Evolutionary conservation across 2,329 filamentous ascomycete genomes (phyloP), one percentile per base, ranked within the genome.

Genomic region (Huntiella omanensis): DNA sequence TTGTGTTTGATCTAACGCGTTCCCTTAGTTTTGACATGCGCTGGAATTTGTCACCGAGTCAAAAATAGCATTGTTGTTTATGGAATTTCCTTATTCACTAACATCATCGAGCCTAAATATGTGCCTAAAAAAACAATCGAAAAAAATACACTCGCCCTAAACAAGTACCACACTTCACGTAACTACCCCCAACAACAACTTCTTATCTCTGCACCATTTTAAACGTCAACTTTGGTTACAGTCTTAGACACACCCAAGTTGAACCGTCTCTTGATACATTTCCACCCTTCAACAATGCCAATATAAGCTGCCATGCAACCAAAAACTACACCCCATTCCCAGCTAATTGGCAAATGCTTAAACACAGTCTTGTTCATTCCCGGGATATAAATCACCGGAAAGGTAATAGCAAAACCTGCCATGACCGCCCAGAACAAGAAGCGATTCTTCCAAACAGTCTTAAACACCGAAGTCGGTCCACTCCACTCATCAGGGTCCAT

Each of bases 301-400:
- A 83, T 64, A 59, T 83, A 85, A 6, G 71, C 57, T 1, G 70
- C 58, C 0, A 77, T 66, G 33, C 66, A 71, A 13, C 72, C 67
- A 40, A 71, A 64, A 1, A 84, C 78, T 2, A 84, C 65, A 1
- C 70, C 77, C 80, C 79, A 85, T 55, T 84, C 79, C 77, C 78
- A 83, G 2, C 64, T 67, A 47, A 84, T 77, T 1, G 70, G 73
- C 38, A 67, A 66, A 56, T 84, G 80, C 60, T 81, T 78, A 62
- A 83, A 83, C 2, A 83, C 78, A 2, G 63, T 60, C 1, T 64
- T 66, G 56, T 82, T 81, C 53, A 84, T 65, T 17, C 71, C 67
- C 0, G 80, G 80, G 34, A 83, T 71, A 56, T 84, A 84, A 17
- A 80, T 63, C 19, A 77, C 68, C 0, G 75, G 75, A 49, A 79